Percentiles rank a stretch among this genome's conserved stretches.
phyloP scores from a whole-genome alignment of 495 filamentous ascomycete species.

The Alectoria sarmentosa region DNA sequence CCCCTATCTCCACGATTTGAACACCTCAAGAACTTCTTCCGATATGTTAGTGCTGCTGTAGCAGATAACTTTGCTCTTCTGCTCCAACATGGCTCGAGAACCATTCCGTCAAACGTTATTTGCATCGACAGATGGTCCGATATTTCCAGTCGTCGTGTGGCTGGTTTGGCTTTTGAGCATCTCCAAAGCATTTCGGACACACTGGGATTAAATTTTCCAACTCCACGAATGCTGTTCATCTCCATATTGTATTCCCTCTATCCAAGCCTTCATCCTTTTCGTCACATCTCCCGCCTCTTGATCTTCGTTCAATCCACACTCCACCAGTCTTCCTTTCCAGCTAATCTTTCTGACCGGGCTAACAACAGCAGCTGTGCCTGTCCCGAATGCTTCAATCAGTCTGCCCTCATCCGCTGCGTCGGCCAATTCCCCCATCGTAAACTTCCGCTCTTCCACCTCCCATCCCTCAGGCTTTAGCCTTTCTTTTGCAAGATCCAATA shows the following conservation, averaged over 20 bases:
- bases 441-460: constrained; percentile 79
- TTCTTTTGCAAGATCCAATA: constrained; percentile 77
- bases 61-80: too few species aligned
- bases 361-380: constrained; percentile 73
- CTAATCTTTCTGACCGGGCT: constrained; percentile 78
- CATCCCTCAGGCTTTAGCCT: constrained; percentile 78
- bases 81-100: too few species aligned
- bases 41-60: too few species aligned
- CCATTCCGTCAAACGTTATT: too few species aligned
- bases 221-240: constrained; percentile 87
- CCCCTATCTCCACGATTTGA: too few species aligned
- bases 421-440: constrained; percentile 75
- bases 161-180: too few species aligned
- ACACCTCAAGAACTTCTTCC: too few species aligned
- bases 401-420: constrained; percentile 78
- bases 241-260: constrained; percentile 89
- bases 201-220: constrained; percentile 18
- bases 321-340: constrained; percentile 70
- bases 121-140: too few species aligned
- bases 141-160: too few species aligned
- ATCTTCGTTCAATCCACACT: constrained; percentile 66
- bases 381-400: constrained; percentile 84
- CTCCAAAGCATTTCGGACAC: too few species aligned
- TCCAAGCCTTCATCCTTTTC: constrained; percentile 86
- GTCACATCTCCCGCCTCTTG: constrained; percentile 86